Base-by-base conservation (phyloP, 116 monocot species). In the Posidonia oceanica region DNA sequence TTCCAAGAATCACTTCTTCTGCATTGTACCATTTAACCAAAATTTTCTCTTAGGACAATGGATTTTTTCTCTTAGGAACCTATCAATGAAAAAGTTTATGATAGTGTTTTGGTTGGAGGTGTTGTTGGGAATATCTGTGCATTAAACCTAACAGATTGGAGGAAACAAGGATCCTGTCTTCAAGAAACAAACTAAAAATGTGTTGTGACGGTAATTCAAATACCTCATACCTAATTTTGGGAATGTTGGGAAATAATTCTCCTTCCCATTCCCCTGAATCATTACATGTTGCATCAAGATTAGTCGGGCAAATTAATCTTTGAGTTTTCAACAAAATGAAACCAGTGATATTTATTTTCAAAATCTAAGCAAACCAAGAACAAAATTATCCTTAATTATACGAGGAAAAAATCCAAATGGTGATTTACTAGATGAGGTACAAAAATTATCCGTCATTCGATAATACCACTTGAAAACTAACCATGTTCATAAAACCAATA, bases 191-290 rank as follows among this genome's bases (percentile, higher is more conserved):
- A 48, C 7, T 48, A 48, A 48, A 48, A 48, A 48, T 48, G 48
- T 48, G 12, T 12, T 48, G 48, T 48, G 48, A 5, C 5, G 36
- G 17, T 64, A 14, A 23, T 14, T 44, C 15, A 3, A 14, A 37
- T 71, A 96, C 96, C 88, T 96, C 96, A 80, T 96, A 96, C 67
- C 88, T 96, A 64, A 96, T 91, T 75, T 88, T 88, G n/a, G 91
- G 79, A 69, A 96, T 88, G 54, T 76, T 84, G 61, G 91, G 91
- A 67, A 96, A 96, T 75, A 91, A 96, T 62, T 96, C 91, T 15
- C 91, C 95, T 69, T 88, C 69, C 95, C 86, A 95, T 39, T 66
- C 82, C 76, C 76, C 84, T 42, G 63, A 74, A 67, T 66, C 79
- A 67, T 23, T 77, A 64, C 88, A 90, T 11, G 72, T 64, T 7